A percentile compares a stretch with the other conserved stretches of the same genome.
phyloP scores from a whole-genome alignment of 2,329 filamentous ascomycete genomes.

The Diaporthe citriasiana region DNA sequence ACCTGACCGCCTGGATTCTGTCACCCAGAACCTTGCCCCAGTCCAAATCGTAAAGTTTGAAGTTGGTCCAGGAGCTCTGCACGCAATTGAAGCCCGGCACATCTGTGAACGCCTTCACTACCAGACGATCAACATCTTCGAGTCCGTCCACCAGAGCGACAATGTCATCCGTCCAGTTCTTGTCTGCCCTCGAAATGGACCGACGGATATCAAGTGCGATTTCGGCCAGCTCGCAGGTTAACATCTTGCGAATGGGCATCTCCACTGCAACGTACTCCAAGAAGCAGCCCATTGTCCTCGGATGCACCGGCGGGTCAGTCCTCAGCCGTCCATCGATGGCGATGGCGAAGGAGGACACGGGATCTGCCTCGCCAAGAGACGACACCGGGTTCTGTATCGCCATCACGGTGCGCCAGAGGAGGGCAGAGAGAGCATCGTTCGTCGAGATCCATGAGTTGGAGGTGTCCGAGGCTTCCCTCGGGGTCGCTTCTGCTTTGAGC shows the following conservation, averaged over 20 bases:
- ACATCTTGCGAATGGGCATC: constrained; percentile 50
- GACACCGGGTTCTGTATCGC: constrained; percentile 48
- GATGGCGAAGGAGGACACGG: constrained; percentile 54
- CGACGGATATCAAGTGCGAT: constrained; percentile 53
- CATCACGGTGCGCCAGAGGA: constrained; percentile 54
- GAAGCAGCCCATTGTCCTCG: constrained; percentile 55
- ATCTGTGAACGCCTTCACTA: constrained; percentile 45
- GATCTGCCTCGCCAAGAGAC: constrained; percentile 49
- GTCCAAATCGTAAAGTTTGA: not conserved
- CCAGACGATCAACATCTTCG: constrained; percentile 52
- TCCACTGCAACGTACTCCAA: constrained; percentile 52
- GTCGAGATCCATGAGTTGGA: constrained; percentile 50
- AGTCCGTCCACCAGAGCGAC: constrained; percentile 49
- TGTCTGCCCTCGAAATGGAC: constrained; percentile 49
- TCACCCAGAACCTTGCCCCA: not conserved
- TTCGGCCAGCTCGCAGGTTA: constrained; percentile 50
- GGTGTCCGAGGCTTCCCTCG: constrained; percentile 47
- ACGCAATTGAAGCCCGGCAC: not conserved
- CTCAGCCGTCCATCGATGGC: constrained; percentile 54
- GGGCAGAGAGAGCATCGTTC: constrained; percentile 54
- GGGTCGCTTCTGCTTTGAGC: constrained; percentile 51
- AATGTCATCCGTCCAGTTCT: constrained; percentile 51
- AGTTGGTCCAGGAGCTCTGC: not conserved
- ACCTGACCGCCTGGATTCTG: not conserved
- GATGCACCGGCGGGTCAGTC: constrained; percentile 52